Evolutionary conservation across 306 rosid species (phyloP), one percentile per base, ranked within the genome.

Genomic region (Parietaria judaica): DNA sequence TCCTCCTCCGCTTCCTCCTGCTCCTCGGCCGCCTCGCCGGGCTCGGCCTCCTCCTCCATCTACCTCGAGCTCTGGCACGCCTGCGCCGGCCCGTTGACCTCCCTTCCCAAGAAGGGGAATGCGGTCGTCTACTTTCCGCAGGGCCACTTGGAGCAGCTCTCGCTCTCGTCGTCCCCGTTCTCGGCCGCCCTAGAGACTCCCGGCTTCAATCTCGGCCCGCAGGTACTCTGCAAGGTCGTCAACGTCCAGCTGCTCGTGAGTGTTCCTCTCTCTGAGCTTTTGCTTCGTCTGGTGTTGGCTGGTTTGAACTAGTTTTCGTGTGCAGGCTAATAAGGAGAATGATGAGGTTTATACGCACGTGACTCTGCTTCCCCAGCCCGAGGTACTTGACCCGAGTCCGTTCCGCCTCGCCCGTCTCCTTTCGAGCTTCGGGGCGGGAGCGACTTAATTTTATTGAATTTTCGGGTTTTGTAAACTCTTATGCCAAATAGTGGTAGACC

Each of bases 41-140:
- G 84, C 70, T 78, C 57, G 43, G 79, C 53, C 6, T 74, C 85
- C 64, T 87, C 89, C 58, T 87, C 97, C 48, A 81, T 80, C 55
- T 91, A 85, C 76, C 54, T 85, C 59, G 97, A 87, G 79, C 95
- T 91, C 6, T 91, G 97, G 96, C 91, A 87, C 67, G 97, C 97
- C 68, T 91, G 96, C 76, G 96, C 97, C 78, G 97, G 97, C n/a
- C 96, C 97, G 51, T 85, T 87, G 50, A 78, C 88, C 62, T 78
- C 89, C 41, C 94, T 91, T 4, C 96, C 96, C 41, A 87, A 83
- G 84, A 87, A 83, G 73, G 96, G 92, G 67, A 91, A 91, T 83
- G 95, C 71, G 74, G 92, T 91, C 14, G 95, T 87, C 65, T 91
- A 87, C 71, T 87, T 87, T 67, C 96, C 97, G 50, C 96, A 91